These are phyloP conservation scores for Eremothecium sinecaudum DNA, from an alignment of 1,139 yeast species.

Conservation along the genomic window DNA sequence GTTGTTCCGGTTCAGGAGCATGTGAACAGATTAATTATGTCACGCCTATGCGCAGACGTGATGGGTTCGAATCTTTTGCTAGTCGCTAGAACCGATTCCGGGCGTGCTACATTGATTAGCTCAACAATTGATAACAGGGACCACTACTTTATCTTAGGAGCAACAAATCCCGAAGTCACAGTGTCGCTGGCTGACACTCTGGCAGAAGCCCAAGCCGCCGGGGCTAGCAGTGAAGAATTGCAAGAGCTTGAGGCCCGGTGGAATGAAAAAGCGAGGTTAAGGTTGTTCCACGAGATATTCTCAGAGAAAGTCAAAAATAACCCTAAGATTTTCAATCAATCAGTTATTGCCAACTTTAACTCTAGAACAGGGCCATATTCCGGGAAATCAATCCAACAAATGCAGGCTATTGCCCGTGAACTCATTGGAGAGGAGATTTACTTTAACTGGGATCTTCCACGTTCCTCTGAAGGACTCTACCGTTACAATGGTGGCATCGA, in stretches of 20 bases:
- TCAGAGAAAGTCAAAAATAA: slow-evolving; percentile 69
- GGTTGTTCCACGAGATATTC: slow-evolving; percentile 87
- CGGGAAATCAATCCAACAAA: slow-evolving; percentile 69
- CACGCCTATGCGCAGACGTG: slow-evolving; percentile 92
- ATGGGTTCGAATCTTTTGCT: slow-evolving; percentile 77
- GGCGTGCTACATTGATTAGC: slow-evolving; percentile 90
- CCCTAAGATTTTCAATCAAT: slow-evolving; percentile 48
- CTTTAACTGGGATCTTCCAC: slow-evolving; percentile 94
- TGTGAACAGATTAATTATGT: slow-evolving; percentile 84
- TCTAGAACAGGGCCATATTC: slow-evolving; percentile 66
- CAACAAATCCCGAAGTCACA: slow-evolving; percentile 73
- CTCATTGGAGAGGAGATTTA: slow-evolving; percentile 74
- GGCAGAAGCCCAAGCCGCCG: slow-evolving; percentile 71
- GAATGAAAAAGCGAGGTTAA: slow-evolving; percentile 75
- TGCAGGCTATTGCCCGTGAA: slow-evolving; percentile 65
- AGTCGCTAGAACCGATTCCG: slow-evolving; percentile 95
- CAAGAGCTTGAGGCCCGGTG: slow-evolving; percentile 73
- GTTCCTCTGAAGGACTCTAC: slow-evolving; percentile 97
- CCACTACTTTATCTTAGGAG: slow-evolving; percentile 84
- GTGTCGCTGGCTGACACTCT: slow-evolving; percentile 64
- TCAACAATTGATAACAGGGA: slow-evolving; percentile 92
- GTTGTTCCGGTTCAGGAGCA: slow-evolving; percentile 97
- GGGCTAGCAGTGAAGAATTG: slow-evolving; percentile 62
- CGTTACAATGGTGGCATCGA: slow-evolving; percentile 94
- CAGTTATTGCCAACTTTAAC: slow-evolving; percentile 56